Conservation (phyloP, 768 basidiomycete species). For the Leccinellum albellum region DNA sequence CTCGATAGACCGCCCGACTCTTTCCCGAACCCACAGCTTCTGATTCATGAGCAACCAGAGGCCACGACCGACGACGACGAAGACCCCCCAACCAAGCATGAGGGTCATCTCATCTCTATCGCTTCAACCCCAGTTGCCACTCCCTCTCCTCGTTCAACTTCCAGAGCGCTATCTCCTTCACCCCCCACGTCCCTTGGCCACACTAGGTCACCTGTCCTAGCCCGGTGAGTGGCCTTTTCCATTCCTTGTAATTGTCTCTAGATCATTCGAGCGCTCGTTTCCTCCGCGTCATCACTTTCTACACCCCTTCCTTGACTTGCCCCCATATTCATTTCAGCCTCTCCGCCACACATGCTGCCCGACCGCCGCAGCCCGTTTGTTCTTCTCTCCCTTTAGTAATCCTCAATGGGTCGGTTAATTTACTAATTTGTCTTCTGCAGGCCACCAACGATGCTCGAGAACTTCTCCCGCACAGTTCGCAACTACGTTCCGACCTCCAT, state of each 20-base stretch:
- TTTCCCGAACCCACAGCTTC: constrained; percentile 7
- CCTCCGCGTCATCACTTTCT: constrained; percentile 15
- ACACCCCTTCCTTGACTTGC: not conserved
- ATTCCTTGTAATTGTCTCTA: not conserved
- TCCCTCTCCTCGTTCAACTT: constrained; percentile 11
- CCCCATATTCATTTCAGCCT: constrained; percentile 14
- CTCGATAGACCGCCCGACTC: constrained; percentile 10
- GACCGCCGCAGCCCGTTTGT: not conserved
- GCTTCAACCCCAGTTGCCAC: constrained; percentile 8
- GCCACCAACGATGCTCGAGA: constrained; percentile 48
- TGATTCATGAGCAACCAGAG: constrained; percentile 7
- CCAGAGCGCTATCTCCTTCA: constrained; percentile 11
- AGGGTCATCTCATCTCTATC: constrained; percentile 21
- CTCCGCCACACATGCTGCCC: constrained; percentile 20
- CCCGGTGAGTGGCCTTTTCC: constrained; percentile 22
- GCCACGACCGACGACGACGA: constrained; percentile 21
- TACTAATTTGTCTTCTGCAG: constrained; percentile 28
- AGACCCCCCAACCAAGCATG: constrained; percentile 24
- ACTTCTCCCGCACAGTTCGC: constrained; percentile 50
- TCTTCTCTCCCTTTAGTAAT: not conserved
- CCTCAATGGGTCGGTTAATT: not conserved
- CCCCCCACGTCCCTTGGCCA: constrained; percentile 20
- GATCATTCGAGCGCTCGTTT: constrained; percentile 1
- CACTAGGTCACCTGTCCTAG: constrained; percentile 30
- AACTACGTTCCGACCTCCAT: constrained; percentile 53